Evolutionary conservation across 192 early-diverging fungal species (phyloP).

Genomic region (Nowakowskiella sp.): DNA sequence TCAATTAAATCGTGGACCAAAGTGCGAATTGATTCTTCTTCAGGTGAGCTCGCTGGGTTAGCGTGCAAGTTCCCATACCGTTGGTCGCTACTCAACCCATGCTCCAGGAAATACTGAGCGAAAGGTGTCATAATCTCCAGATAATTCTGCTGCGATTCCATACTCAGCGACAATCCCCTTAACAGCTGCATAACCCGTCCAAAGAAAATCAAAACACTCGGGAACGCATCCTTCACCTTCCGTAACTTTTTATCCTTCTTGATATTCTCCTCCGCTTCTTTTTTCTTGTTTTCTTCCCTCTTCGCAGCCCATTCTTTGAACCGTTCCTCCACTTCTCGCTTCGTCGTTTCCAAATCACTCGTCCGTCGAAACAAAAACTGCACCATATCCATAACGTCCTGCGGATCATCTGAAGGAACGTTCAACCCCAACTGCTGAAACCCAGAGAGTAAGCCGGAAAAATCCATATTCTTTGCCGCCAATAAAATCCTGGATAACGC

Average conservation of each 20-base stretch:
- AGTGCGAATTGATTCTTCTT: neutral
- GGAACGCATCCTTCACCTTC: slow-evolving; percentile 17
- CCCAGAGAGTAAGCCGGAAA: slow-evolving; percentile 14
- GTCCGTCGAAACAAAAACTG: slow-evolving; percentile 7
- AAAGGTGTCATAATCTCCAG: slow-evolving; percentile 28
- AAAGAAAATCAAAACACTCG: slow-evolving; percentile 23
- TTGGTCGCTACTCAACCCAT: too few species aligned
- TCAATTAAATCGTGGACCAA: slow-evolving; percentile 16
- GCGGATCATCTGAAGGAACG: slow-evolving; percentile 11
- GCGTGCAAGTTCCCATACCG: too few species aligned
- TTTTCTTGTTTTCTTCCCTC: slow-evolving; percentile 9
- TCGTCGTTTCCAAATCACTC: neutral
- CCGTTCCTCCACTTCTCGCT: slow-evolving; percentile 8
- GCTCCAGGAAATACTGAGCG: slow-evolving; percentile 11
- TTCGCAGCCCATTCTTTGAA: neutral
- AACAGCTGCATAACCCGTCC: slow-evolving; percentile 16
- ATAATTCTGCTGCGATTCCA: slow-evolving; percentile 12
- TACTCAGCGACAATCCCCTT: slow-evolving; percentile 8
- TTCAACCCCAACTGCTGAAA: slow-evolving; percentile 21
- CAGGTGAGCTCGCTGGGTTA: slow-evolving; percentile 1
- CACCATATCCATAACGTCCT: slow-evolving; percentile 19
- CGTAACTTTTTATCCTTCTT: slow-evolving; percentile 10
- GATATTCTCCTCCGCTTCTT: slow-evolving; percentile 8
- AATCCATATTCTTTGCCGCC: slow-evolving; percentile 19
- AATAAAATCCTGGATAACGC: slow-evolving; percentile 20